A percentile compares a stretch with the other conserved stretches of the same genome.
phyloP scores from a whole-genome alignment of 2,329 filamentous ascomycete species.

The Ampelomyces quisqualis region DNA sequence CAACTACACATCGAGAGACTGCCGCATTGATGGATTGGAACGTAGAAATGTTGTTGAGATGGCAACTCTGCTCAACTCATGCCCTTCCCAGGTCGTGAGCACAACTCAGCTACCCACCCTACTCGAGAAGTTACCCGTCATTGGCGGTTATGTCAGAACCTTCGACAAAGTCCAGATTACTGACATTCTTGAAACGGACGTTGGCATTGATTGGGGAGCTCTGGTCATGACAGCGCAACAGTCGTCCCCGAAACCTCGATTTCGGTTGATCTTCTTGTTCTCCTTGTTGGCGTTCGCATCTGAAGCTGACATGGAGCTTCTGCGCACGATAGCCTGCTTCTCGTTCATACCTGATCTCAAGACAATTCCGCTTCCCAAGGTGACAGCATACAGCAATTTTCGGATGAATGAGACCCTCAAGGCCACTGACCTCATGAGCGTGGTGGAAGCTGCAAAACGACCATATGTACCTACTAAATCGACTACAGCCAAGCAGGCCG shows the following conservation, averaged over 20 bases:
- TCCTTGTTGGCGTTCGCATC: slow-evolving; percentile 48
- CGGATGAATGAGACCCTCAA: slow-evolving; percentile 37
- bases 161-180: slow-evolving; percentile 41
- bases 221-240: slow-evolving; percentile 44
- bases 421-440: slow-evolving; percentile 31
- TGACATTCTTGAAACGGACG: slow-evolving; percentile 44
- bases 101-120: slow-evolving; percentile 11
- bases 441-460: slow-evolving; percentile 29
- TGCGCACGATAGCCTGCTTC: slow-evolving; percentile 52
- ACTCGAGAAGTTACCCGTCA: slow-evolving; percentile 37
- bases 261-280: slow-evolving; percentile 51
- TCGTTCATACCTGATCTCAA: slow-evolving; percentile 46
- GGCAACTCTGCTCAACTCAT: slow-evolving; percentile 13
- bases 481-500: slow-evolving; percentile 12
- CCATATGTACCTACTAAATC: slow-evolving; percentile 4
- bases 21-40: neutral
- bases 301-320: slow-evolving; percentile 43
- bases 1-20: slow-evolving; percentile 19
- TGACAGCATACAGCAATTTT: slow-evolving; percentile 39
- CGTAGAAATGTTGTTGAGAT: slow-evolving; percentile 13
- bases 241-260: slow-evolving; percentile 26
- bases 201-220: slow-evolving; percentile 48
- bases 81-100: slow-evolving; percentile 9
- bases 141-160: slow-evolving; percentile 44
- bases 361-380: slow-evolving; percentile 39